These are phyloP conservation scores for Suillus subluteus DNA, from an alignment of 768 basidiomycete species.

Conservation along the genomic window DNA sequence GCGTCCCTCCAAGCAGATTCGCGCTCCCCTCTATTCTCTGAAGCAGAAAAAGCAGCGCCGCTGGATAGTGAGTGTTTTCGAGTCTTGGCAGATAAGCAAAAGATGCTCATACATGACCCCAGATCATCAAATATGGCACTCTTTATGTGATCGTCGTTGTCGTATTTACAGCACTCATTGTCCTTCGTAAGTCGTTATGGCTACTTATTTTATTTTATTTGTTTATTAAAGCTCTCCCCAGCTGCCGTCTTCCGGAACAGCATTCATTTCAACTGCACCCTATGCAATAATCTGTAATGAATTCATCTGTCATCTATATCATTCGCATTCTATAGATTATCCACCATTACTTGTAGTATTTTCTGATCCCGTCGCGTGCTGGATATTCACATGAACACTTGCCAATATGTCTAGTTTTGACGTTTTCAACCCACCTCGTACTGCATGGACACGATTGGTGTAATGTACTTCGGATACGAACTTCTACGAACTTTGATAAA, in stretches of 20 bases:
- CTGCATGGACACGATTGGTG: constrained; percentile 16
- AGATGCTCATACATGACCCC: constrained; percentile 17
- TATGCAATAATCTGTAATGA: constrained; percentile 69
- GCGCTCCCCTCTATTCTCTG: constrained; percentile 86
- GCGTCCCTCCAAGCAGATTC: constrained; percentile 91
- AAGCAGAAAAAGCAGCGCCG: constrained; percentile 90
- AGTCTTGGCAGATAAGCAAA: constrained; percentile 7
- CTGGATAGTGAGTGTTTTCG: constrained; percentile 68
- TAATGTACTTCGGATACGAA: constrained; percentile 19
- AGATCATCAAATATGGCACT: constrained; percentile 85
- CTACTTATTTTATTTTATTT: constrained; percentile 15
- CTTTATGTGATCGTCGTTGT: constrained; percentile 72
- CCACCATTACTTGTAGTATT: constrained; percentile 32
- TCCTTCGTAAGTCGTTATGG: constrained; percentile 63
- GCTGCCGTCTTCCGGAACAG: constrained; percentile 64
- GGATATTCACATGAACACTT: constrained; percentile 13
- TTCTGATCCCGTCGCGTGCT: constrained; percentile 11
- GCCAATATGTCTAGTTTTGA: constrained; percentile 15
- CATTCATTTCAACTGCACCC: constrained; percentile 62
- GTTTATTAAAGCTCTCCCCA: constrained; percentile 30
- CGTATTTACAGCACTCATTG: constrained; percentile 76
- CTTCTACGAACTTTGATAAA: constrained; percentile 12
- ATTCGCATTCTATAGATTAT: constrained; percentile 33
- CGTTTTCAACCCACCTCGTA: constrained; percentile 10
- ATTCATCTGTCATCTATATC: constrained; percentile 27